phyloP scores from a whole-genome alignment of 2,329 filamentous ascomycete genomes.

The Ophiognomonia clavigignenti-juglandacearum region DNA sequence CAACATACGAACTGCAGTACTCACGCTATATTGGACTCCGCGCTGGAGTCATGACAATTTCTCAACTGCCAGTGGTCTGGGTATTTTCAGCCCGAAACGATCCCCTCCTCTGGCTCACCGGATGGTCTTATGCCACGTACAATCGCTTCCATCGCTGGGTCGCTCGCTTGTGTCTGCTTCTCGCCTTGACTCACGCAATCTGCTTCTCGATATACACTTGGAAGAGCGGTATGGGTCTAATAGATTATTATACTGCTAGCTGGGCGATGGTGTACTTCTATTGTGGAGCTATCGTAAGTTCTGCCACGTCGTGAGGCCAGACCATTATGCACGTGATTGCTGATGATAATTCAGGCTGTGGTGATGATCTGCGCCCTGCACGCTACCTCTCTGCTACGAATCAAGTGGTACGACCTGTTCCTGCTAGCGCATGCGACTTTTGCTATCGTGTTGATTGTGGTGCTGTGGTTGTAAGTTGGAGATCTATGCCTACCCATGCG shows the following conservation, averaged over 20 bases:
- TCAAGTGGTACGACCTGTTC: no score
- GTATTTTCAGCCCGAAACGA: constrained; percentile 66
- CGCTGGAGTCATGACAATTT: constrained; percentile 59
- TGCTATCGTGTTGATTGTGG: no score
- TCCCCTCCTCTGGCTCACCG: constrained; percentile 59
- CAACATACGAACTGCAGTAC: no score
- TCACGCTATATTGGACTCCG: constrained; percentile 52
- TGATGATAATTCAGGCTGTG: no score
- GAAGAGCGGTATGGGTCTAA: neutral
- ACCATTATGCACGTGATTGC: no score
- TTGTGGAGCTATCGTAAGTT: neutral
- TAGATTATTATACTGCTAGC: no score
- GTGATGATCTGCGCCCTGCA: no score
- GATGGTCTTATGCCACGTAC: constrained; percentile 63
- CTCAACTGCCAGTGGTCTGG: constrained; percentile 61
- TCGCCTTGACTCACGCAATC: constrained; percentile 59
- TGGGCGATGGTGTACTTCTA: neutral
- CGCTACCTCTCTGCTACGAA: no score
- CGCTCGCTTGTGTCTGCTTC: constrained; percentile 55
- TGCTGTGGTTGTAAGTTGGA: no score
- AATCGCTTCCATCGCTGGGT: constrained; percentile 65
- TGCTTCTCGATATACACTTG: constrained; percentile 31
- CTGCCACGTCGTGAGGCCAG: no score
- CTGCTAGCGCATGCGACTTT: no score
- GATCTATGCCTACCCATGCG: no score